Evolutionary conservation across 129 eudicot genomes (phyloP).

Genomic region (Artemisia tridentata): DNA sequence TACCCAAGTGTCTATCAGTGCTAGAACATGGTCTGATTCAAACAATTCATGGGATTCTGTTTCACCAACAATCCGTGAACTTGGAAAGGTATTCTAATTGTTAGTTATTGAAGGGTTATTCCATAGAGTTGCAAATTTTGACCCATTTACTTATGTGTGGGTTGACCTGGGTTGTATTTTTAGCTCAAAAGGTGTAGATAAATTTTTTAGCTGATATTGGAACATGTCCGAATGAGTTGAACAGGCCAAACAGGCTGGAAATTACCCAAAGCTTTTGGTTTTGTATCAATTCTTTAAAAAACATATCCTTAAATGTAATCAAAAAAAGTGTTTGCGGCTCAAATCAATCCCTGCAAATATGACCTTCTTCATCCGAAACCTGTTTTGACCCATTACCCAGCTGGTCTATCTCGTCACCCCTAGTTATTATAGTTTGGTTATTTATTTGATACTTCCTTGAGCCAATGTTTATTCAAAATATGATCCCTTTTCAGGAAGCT

Average conservation of each 20-base stretch:
- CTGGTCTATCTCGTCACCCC: neutral
- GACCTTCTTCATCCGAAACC: neutral
- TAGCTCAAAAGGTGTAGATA: too few relatives aligned
- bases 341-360: neutral
- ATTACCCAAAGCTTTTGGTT: neutral
- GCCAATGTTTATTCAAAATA: constrained; percentile 8
- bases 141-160: neutral
- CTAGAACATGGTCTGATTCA: constrained; percentile 42
- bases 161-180: neutral
- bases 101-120: neutral
- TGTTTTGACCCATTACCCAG: neutral
- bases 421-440: too few relatives aligned
- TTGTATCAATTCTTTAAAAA: too few relatives aligned
- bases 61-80: constrained; percentile 46
- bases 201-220: too few relatives aligned
- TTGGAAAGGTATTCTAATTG: constrained; percentile 60
- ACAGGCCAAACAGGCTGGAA: neutral
- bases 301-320: too few relatives aligned
- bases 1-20: constrained; percentile 40
- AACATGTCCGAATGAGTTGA: neutral
- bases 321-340: neutral
- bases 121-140: neutral
- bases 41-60: constrained; percentile 51
- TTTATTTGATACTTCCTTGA: constrained; percentile 3
- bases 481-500: constrained; percentile 47